phyloP scores from a whole-genome alignment of 1,139 yeast genomes.

The Yamadazyma friedrichii region DNA sequence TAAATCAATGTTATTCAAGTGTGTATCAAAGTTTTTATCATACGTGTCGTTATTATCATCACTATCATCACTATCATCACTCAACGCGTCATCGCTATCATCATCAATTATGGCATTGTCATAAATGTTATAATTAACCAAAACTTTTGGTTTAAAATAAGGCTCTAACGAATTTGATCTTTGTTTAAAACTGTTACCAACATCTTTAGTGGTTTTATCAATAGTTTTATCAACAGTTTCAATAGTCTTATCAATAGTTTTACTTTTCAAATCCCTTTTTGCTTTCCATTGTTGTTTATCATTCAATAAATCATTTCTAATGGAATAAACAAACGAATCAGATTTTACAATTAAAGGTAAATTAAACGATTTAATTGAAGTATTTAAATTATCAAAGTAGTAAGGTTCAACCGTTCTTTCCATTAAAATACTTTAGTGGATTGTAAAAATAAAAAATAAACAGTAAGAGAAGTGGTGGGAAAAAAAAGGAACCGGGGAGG shows the following conservation, averaged over 20 bases:
- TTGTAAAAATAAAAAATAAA: background rate
- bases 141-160: constrained; percentile 14
- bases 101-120: constrained; percentile 17
- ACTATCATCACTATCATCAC: constrained; percentile 6
- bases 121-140: constrained; percentile 9
- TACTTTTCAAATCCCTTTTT: background rate
- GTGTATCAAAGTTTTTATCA: no score
- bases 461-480: no score
- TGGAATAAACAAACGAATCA: constrained; percentile 12
- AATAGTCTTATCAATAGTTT: no score
- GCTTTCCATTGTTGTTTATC: background rate
- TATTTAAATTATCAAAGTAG: constrained; percentile 14
- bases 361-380: constrained; percentile 16
- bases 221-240: background rate
- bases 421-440: background rate
- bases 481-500: no score
- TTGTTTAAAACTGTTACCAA: no score
- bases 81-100: constrained; percentile 14
- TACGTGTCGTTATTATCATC: background rate
- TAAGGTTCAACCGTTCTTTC: constrained; percentile 15
- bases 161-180: constrained; percentile 19
- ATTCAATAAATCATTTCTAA: constrained; percentile 3
- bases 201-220: background rate
- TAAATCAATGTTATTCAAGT: background rate
- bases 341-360: constrained; percentile 14